A percentile compares a stretch with the other conserved stretches of the same genome.
Conservation (phyloP, 2,329 filamentous ascomycete genomes). For the Xylaria arbuscula region DNA sequence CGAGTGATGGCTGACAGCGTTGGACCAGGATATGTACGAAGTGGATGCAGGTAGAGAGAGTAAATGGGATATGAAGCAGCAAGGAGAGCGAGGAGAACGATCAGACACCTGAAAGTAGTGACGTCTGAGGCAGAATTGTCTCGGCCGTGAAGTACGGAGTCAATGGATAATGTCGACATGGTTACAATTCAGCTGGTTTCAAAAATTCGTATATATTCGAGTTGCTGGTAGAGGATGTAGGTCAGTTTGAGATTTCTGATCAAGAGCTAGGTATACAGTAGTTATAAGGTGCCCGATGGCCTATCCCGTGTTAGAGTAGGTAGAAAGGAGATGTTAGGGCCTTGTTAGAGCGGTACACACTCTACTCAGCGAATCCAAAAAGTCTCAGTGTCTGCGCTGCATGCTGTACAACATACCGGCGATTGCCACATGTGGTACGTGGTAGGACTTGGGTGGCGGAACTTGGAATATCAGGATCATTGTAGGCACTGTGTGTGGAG, state of each 20-base stretch:
- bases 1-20: constrained; percentile 37
- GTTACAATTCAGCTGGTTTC: background rate
- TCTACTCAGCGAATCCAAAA: background rate
- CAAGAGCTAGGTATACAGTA: background rate
- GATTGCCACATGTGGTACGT: background rate
- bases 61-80: constrained; percentile 21
- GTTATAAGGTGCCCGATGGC: background rate
- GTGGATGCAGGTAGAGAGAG: constrained; percentile 43
- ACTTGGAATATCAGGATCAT: background rate
- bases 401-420: constrained; percentile 1
- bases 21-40: constrained; percentile 44
- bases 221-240: background rate
- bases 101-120: background rate
- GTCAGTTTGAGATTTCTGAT: background rate
- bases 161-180: constrained; percentile 20
- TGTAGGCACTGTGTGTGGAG: background rate
- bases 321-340: constrained; percentile 13
- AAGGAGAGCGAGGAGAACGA: constrained; percentile 6
- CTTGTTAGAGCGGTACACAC: background rate
- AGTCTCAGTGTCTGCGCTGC: background rate
- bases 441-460: background rate
- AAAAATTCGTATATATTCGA: background rate
- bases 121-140: constrained; percentile 2
- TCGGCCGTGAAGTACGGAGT: constrained; percentile 15
- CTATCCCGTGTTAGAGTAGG: background rate